Base-by-base conservation (phyloP, 2,329 filamentous ascomycete genomes). In the Aspergillus fijiensis region DNA sequence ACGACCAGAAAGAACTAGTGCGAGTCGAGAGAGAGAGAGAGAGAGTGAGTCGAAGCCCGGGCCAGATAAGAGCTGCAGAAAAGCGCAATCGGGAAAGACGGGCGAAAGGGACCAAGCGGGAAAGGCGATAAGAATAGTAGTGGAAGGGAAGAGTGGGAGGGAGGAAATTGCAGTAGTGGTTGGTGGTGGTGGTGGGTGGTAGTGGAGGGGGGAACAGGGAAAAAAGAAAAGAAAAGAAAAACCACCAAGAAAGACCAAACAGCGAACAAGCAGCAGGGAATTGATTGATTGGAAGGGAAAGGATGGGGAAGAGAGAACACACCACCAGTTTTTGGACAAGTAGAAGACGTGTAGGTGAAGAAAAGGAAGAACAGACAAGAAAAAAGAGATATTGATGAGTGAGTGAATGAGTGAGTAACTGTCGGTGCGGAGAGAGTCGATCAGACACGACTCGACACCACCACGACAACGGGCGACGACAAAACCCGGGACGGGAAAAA, bases 121-220 rank as follows among this genome's bases (percentile, higher is more conserved):
- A 27, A 54, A 45, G 54, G 59, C 49, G 61, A 58, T 31, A 56
- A 29, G 49, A 62, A 51, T 49, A 56, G n/a, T 47, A 56, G 51
- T 31, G 29, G 53, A 33, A 52, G n/a, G 51, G 39, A 25, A 50
- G 51, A 21, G 49, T 21, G 11, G 45, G 29, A 29, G 57, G 35
- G 59, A 29, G 27, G 27, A 29, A 29, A 9, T 29, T 29, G 27
- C 27, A 29, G 27, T 29, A 29, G 27, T 29, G 27, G 27, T 29
- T 7, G 6, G 27, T 29, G 9, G 27, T 29, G 27, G 25, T 27
- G 25, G 25, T 7, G 25, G 25, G 25, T 27, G 45, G 53, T 25
- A 55, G 50, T 33, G 25, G 55, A 29, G 45, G 54, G 52, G 49
- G 49, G 56, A 19, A 42, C 60, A 29, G 49, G 12, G 31, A 31